Conservation (phyloP, 108 stramenopile species). For the Cyclotella choctawhatcheeana region DNA sequence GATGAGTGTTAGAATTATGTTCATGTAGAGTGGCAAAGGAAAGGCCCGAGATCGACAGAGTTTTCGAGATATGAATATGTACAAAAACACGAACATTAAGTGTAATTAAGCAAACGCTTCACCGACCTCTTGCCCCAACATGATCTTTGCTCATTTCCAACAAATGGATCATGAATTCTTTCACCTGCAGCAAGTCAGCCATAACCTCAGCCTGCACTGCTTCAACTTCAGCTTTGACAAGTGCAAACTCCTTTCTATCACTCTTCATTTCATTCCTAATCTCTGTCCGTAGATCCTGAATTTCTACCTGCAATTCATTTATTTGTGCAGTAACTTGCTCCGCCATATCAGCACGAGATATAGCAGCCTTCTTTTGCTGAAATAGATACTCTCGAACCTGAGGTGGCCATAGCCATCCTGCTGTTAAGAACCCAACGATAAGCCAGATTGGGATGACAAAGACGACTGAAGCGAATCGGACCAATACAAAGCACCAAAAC, state of each 20-base stretch:
- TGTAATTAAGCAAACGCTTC: too few species aligned
- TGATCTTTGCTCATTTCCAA: conserved; percentile 51
- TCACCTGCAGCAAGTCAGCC: conserved; percentile 78
- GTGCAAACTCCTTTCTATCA: conserved; percentile 75
- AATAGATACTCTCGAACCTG: conserved; percentile 54
- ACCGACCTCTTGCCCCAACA: not conserved
- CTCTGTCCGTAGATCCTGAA: conserved; percentile 65
- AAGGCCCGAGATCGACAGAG: too few species aligned
- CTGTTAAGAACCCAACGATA: conserved; percentile 44
- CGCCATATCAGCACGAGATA: conserved; percentile 73
- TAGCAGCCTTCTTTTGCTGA: conserved; percentile 51
- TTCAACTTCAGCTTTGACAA: conserved; percentile 72
- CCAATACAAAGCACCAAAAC: conserved; percentile 53
- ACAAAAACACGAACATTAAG: not conserved
- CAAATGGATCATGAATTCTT: conserved; percentile 73
- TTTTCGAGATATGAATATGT: too few species aligned
- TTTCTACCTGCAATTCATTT: conserved; percentile 62
- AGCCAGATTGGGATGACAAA: conserved; percentile 60
- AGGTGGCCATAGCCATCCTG: conserved; percentile 61
- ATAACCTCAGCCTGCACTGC: conserved; percentile 75
- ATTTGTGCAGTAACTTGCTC: conserved; percentile 72
- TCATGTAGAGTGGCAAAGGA: too few species aligned
- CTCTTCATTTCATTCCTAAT: conserved; percentile 71
- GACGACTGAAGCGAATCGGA: conserved; percentile 34
- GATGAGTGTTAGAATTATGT: too few species aligned